Conservation (phyloP, 257 asterid species). For the Vinca minor region DNA sequence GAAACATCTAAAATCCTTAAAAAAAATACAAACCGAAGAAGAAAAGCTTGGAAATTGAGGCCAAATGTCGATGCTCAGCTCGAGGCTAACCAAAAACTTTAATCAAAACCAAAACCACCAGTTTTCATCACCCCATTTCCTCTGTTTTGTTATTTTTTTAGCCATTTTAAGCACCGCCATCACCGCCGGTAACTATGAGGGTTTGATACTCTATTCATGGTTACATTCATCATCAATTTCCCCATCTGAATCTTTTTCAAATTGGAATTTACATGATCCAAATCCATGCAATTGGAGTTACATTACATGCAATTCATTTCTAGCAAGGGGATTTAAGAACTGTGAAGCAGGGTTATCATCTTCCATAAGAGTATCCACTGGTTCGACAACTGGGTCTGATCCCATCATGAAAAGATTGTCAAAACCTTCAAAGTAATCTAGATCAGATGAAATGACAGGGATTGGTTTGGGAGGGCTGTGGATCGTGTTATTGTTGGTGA, state of each 20-base stretch:
- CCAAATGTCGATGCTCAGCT: conserved; percentile 32
- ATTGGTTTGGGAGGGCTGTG: too few relatives aligned
- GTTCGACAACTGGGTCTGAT: too few relatives aligned
- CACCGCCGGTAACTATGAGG: conserved; percentile 17
- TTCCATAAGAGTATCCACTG: too few relatives aligned
- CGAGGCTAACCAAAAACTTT: conserved; percentile 24
- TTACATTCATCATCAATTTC: conserved; percentile 22
- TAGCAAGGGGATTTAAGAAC: too few relatives aligned
- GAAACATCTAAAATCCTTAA: conserved; percentile 18
- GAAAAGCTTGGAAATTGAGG: conserved; percentile 42
- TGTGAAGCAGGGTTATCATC: too few relatives aligned
- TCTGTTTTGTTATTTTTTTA: too few relatives aligned
- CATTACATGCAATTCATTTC: conserved; percentile 31
- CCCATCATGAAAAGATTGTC: too few relatives aligned
- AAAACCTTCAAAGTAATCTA: too few relatives aligned
- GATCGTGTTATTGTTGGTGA: too few relatives aligned
- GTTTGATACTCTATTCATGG: conserved; percentile 23
- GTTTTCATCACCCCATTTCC: conserved; percentile 15
- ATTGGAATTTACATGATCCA: conserved; percentile 28
- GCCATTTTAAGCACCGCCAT: conserved; percentile 6
- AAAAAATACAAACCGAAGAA: conserved; percentile 41
- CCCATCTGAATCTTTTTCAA: too few relatives aligned
- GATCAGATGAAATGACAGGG: too few relatives aligned
- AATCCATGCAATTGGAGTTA: too few relatives aligned
- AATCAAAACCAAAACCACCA: not conserved